Conservation (phyloP, 495 filamentous ascomycete genomes). For the Aspergillus nidulans region DNA sequence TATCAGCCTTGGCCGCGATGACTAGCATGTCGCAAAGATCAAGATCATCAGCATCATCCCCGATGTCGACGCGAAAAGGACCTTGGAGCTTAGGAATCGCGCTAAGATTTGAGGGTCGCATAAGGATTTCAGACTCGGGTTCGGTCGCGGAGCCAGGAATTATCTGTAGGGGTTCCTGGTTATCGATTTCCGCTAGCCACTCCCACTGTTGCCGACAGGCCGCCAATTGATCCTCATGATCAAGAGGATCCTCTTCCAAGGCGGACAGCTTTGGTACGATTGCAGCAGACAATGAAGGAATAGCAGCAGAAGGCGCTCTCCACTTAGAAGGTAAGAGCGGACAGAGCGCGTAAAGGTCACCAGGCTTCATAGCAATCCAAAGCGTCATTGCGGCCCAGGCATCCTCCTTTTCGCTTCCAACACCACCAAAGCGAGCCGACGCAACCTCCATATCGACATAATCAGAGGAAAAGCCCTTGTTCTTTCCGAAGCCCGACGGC, state of each 20-base stretch:
- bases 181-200: constrained; percentile 79
- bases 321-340: constrained; percentile 78
- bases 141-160: constrained; percentile 23
- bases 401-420: constrained; percentile 57
- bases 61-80: constrained; percentile 69
- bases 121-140: constrained; percentile 63
- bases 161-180: constrained; percentile 57
- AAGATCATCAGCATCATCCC: constrained; percentile 60
- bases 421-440: constrained; percentile 75
- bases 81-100: constrained; percentile 77
- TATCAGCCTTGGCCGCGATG: constrained; percentile 48
- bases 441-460: constrained; percentile 82
- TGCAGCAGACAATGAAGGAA: constrained; percentile 71
- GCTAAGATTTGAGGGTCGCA: constrained; percentile 65
- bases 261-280: constrained; percentile 63
- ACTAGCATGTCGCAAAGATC: constrained; percentile 63
- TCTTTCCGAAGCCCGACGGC: constrained; percentile 63
- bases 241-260: constrained; percentile 53
- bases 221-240: constrained; percentile 46
- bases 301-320: constrained; percentile 67
- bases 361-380: constrained; percentile 84
- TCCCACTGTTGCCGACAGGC: constrained; percentile 63
- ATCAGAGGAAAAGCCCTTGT: constrained; percentile 80
- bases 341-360: constrained; percentile 87
- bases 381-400: constrained; percentile 89